Evolutionary conservation across 306 rosid genomes (phyloP).

Genomic region (Pterocarpus santalinus): DNA sequence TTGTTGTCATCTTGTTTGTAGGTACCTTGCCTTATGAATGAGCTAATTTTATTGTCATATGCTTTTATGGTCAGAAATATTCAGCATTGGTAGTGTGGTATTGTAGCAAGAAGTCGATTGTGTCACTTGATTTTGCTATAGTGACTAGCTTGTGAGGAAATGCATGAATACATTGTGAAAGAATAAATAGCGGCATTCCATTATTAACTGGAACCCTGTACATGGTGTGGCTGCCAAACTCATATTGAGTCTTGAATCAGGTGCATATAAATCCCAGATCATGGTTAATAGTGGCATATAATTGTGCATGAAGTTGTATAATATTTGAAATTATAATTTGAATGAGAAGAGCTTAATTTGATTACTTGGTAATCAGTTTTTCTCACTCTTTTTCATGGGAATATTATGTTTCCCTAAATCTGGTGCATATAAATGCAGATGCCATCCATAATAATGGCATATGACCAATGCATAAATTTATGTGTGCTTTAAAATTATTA

Average conservation of each 20-base stretch:
- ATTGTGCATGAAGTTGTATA: constrained; percentile 25
- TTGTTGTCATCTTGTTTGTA: constrained; percentile 87
- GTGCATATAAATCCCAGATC: constrained; percentile 5
- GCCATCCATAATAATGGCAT: background rate
- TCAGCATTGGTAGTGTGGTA: constrained; percentile 20
- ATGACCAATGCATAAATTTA: background rate
- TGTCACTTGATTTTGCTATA: constrained; percentile 33
- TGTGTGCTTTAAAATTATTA: background rate
- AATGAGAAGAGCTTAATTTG: constrained; percentile 25
- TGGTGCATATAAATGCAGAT: constrained; percentile 2
- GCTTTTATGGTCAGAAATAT: constrained; percentile 27
- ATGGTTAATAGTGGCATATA: constrained; percentile 11
- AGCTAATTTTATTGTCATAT: constrained; percentile 44
- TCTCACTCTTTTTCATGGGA: constrained; percentile 5
- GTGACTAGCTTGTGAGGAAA: constrained; percentile 25
- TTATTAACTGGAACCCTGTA: background rate
- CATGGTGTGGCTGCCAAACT: constrained; percentile 1
- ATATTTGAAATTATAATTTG: constrained; percentile 5
- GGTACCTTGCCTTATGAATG: constrained; percentile 74
- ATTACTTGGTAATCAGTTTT: constrained; percentile 23
- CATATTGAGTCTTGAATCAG: background rate
- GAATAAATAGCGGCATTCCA: constrained; percentile 24
- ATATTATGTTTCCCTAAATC: constrained; percentile 10
- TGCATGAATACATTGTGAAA: constrained; percentile 30
- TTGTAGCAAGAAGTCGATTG: constrained; percentile 12